Evolutionary conservation across 2,329 filamentous ascomycete genomes (phyloP), one percentile per base, ranked within the genome.

Genomic region (Sarocladium brachiariae): DNA sequence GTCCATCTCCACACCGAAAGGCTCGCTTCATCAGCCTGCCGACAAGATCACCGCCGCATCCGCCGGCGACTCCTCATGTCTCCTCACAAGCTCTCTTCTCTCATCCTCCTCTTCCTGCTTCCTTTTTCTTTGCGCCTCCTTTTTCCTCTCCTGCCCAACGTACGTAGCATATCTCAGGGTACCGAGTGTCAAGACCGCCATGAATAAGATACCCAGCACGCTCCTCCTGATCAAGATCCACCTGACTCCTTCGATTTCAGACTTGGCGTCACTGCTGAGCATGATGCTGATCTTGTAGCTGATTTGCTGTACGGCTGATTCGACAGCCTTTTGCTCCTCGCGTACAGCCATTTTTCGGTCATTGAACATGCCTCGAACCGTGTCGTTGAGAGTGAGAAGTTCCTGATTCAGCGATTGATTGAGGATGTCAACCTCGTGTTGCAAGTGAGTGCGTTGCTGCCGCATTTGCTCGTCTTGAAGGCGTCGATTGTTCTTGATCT

Each of bases 281-380:
- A 81, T 78, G 27, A 96, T 89, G 19, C 88, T 95, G 66, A 99
- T 97, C 65, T 95, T 93, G 70, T 97, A 96, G 69, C 92, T 95
- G 58, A 97, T 78, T 71, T 96, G 87, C 74, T 96, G 91, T 55
- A 96, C 85, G 59, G 84, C 84, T 48, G 86, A 87, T 63, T 97
- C 92, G 62, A 88, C 86, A 6, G 77, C 77, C 63, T 90, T 84
- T 68, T 96, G 90, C 65, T 96, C 88, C 66, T 92, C 87, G 50
- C 90, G 76, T 2, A 95, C 90, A 2, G 83, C 81, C 87, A 97
- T 95, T 65, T 92, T 93, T 38, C 95, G 82, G 64, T 99, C 92
- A 62, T 97, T 92, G 65, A 97, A 96, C 77, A 96, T 86, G 52
- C 89, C 92, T 64, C 91, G 89, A n/a, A 97, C 77, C 51, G 91